Evolutionary conservation across 2,329 filamentous ascomycete species (phyloP).

Genomic region (Gaeumannomyces tritici): DNA sequence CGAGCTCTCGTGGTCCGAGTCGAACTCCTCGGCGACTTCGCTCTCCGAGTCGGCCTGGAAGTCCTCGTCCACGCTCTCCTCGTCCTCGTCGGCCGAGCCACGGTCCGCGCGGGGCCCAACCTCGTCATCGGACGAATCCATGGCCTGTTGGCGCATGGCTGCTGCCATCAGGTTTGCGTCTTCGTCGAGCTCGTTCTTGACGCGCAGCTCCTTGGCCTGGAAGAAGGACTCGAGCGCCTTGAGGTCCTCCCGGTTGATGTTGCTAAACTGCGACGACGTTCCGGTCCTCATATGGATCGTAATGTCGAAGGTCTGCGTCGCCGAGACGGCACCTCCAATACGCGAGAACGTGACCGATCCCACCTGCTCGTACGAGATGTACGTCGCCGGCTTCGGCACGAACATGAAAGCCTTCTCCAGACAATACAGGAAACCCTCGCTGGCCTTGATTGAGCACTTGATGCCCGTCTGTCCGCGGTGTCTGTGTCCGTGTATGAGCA

Average conservation of each 20-base stretch:
- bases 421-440: constrained; percentile 94
- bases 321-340: constrained; percentile 86
- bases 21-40: constrained; percentile 93
- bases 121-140: constrained; percentile 77
- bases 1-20: constrained; percentile 82
- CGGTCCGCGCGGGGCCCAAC: constrained; percentile 63
- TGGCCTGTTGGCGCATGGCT: constrained; percentile 73
- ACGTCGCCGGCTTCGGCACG: constrained; percentile 94
- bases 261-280: constrained; percentile 94
- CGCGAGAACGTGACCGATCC: constrained; percentile 89
- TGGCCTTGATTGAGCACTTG: constrained; percentile 99
- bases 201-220: constrained; percentile 86
- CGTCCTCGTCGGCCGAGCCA: constrained; percentile 90
- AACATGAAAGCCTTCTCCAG: constrained; percentile 99
- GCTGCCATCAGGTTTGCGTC: constrained; percentile 74
- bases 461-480: constrained; percentile 92
- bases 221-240: constrained; percentile 96
- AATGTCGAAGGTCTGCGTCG: constrained; percentile 94
- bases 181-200: constrained; percentile 98
- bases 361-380: constrained; percentile 91
- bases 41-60: constrained; percentile 88
- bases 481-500: constrained; percentile 23
- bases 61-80: constrained; percentile 92
- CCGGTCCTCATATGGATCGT: constrained; percentile 83
- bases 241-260: constrained; percentile 98